These are phyloP conservation scores for Vitis labrusca DNA, from an alignment of 164 flowering plant species.

Conservation along the genomic window DNA sequence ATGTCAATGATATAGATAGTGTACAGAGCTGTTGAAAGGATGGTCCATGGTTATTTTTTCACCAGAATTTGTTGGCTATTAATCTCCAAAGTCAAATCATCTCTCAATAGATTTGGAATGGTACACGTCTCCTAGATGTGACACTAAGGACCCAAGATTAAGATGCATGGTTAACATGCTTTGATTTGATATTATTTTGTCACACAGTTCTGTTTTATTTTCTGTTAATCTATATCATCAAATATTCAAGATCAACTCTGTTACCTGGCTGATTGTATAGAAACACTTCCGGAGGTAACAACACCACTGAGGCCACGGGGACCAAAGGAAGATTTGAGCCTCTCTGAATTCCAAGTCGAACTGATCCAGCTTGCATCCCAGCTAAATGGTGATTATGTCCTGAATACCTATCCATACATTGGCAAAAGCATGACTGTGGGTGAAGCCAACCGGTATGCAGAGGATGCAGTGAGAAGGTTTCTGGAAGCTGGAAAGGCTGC, in stretches of 20 bases:
- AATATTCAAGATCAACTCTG: neutral
- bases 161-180: no score
- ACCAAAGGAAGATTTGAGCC: constrained; percentile 58
- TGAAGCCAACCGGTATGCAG: constrained; percentile 77
- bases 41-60: no score
- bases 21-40: no score
- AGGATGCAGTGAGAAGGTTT: constrained; percentile 89
- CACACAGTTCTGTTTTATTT: neutral
- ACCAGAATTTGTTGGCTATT: no score
- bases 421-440: constrained; percentile 76
- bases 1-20: no score
- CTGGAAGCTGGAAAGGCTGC: constrained; percentile 92
- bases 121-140: no score
- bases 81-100: no score
- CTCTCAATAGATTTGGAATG: no score
- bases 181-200: neutral
- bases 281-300: constrained; percentile 63
- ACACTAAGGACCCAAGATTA: no score
- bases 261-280: constrained; percentile 33
- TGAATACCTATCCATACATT: constrained; percentile 71
- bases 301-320: constrained; percentile 61
- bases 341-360: constrained; percentile 89
- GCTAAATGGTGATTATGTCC: constrained; percentile 84
- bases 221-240: neutral
- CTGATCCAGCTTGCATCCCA: constrained; percentile 93